phyloP scores from a whole-genome alignment of 2,329 filamentous ascomycete species.

The Cordyceps cicadae region DNA sequence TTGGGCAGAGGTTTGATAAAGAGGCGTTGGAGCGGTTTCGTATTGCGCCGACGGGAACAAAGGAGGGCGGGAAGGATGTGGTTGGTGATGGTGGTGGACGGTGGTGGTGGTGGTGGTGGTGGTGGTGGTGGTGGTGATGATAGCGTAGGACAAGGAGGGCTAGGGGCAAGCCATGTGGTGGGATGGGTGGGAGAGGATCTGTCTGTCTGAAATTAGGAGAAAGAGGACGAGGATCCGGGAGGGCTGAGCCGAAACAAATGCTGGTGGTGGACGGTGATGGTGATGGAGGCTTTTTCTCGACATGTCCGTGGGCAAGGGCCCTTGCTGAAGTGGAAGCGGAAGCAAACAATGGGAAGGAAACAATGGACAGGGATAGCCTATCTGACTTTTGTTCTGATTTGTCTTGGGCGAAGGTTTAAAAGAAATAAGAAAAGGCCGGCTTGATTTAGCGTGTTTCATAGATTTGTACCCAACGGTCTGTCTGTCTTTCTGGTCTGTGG shows the following conservation, averaged over 20 bases:
- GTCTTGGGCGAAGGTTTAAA: not conserved
- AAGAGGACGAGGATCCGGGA: slow-evolving; percentile 1
- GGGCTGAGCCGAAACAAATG: not conserved
- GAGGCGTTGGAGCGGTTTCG: not conserved
- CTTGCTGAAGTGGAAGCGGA: no score
- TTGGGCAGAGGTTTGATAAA: not conserved
- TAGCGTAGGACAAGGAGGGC: not conserved
- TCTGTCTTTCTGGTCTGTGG: not conserved
- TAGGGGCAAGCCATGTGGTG: not conserved
- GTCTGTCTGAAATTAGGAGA: not conserved
- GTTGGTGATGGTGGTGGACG: no score
- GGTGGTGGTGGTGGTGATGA: not conserved
- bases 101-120: not conserved
- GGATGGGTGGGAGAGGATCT: no score
- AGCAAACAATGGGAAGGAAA: not conserved
- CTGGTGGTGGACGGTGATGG: no score
- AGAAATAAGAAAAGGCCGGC: not conserved
- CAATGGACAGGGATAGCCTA: not conserved
- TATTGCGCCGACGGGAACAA: not conserved
- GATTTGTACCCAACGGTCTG: not conserved
- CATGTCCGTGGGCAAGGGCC: no score
- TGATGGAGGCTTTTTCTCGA: not conserved
- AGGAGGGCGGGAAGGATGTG: not conserved
- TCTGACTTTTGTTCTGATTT: not conserved
- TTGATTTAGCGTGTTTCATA: not conserved